Conservation (phyloP, 2,329 filamentous ascomycete species). For the Colletotrichum kahawae region DNA sequence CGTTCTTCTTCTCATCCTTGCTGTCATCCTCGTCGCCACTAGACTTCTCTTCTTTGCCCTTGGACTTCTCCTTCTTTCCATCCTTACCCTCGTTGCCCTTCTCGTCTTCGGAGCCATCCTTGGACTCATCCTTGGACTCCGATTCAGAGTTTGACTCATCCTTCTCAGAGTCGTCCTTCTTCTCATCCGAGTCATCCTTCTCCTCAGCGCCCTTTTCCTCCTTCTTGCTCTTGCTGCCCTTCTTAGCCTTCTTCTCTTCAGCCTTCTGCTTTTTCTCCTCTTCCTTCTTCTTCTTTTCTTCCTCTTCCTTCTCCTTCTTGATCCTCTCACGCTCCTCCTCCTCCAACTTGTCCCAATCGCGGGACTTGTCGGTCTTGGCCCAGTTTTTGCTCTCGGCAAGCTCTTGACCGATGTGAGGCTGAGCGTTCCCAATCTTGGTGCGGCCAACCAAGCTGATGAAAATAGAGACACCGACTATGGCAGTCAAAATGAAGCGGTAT, state of each 20-base stretch:
- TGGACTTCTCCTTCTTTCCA: slow-evolving; percentile 23
- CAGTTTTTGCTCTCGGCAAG: slow-evolving; percentile 43
- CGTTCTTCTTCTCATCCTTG: background rate
- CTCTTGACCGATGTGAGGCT: slow-evolving; percentile 37
- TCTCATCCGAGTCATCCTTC: background rate
- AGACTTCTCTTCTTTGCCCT: slow-evolving; percentile 24
- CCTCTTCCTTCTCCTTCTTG: slow-evolving; percentile 43
- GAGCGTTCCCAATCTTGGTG: slow-evolving; percentile 68
- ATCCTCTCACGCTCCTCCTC: slow-evolving; percentile 42
- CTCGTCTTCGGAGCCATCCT: slow-evolving; percentile 31
- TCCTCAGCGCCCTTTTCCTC: slow-evolving; percentile 24
- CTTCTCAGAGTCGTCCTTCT: background rate
- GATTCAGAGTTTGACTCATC: background rate
- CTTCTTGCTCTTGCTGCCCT: slow-evolving; percentile 25
- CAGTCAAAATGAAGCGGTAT: slow-evolving; percentile 92
- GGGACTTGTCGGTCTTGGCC: slow-evolving; percentile 38
- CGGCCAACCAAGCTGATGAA: slow-evolving; percentile 82
- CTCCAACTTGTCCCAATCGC: slow-evolving; percentile 53
- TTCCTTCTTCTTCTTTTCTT: slow-evolving; percentile 40
- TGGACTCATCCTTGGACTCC: slow-evolving; percentile 18
- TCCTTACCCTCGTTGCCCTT: slow-evolving; percentile 24
- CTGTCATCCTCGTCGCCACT: background rate
- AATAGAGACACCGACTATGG: slow-evolving; percentile 84
- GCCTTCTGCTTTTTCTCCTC: slow-evolving; percentile 36
- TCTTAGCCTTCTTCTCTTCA: slow-evolving; percentile 27